phyloP scores from a whole-genome alignment of 2,329 filamentous ascomycete genomes.

The Fusarium lateritium region DNA sequence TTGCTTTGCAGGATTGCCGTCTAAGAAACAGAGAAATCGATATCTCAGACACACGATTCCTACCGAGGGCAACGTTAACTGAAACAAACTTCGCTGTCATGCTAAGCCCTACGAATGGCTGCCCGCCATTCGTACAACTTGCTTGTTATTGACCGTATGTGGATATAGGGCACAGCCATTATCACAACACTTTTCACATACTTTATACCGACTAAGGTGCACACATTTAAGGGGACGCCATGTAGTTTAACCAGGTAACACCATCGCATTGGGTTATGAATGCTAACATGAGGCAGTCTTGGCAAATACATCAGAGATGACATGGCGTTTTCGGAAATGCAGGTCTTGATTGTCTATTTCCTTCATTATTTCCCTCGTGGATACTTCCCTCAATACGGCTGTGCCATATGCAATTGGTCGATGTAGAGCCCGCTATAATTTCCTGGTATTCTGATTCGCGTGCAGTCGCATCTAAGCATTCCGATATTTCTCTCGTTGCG shows the following conservation, averaged over 20 bases:
- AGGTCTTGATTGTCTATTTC: conserved; percentile 18
- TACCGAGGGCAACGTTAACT: conserved; percentile 12
- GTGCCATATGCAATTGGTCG: conserved; percentile 19
- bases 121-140: conserved; percentile 4
- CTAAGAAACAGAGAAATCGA: conserved; percentile 7
- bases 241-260: background rate
- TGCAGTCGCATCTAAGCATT: conserved; percentile 28
- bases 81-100: conserved; percentile 4
- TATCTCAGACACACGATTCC: conserved; percentile 20
- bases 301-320: conserved; percentile 4
- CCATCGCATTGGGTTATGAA: background rate
- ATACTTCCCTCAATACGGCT: conserved; percentile 6
- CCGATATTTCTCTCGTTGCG: conserved; percentile 28
- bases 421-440: conserved; percentile 6
- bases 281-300: conserved; percentile 1
- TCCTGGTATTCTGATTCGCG: conserved; percentile 3
- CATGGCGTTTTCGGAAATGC: conserved; percentile 20
- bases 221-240: conserved; percentile 1
- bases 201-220: conserved; percentile 10
- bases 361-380: conserved; percentile 29
- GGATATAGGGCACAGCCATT: conserved; percentile 12
- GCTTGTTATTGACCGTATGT: conserved; percentile 1
- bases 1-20: conserved; percentile 12
- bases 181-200: conserved; percentile 21
- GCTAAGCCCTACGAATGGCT: conserved; percentile 27